phyloP scores from a whole-genome alignment of 139 green algal genomes.

The Penium margaritaceum region DNA sequence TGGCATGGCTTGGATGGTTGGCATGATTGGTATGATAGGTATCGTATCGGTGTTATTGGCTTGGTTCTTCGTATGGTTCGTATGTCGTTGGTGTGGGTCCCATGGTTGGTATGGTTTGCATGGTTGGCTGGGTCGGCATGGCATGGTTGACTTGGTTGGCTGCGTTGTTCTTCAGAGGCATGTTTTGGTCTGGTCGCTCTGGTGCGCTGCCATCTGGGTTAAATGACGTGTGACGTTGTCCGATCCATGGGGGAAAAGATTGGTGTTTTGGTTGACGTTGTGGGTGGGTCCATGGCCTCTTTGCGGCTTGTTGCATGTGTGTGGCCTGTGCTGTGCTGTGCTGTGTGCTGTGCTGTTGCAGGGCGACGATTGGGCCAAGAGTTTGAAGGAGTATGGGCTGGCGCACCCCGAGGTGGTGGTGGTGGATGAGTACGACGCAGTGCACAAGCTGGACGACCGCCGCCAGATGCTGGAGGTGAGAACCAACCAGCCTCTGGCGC shows the following conservation, averaged over 20 bases:
- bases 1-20: not conserved
- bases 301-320: too few relatives aligned
- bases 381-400: slow-evolving; percentile 23
- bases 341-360: not conserved
- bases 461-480: slow-evolving; percentile 27
- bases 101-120: too few relatives aligned
- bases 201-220: not conserved
- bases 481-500: too few relatives aligned
- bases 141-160: too few relatives aligned
- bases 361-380: slow-evolving; percentile 25
- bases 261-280: not conserved
- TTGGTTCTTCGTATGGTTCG: not conserved
- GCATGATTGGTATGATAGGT: too few relatives aligned
- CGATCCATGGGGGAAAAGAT: too few relatives aligned
- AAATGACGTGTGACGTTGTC: too few relatives aligned
- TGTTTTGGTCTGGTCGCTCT: not conserved
- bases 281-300: not conserved
- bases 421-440: slow-evolving; percentile 24
- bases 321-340: too few relatives aligned
- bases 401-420: slow-evolving; percentile 22
- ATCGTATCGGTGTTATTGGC: not conserved
- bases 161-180: too few relatives aligned
- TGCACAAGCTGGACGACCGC: slow-evolving; percentile 28
- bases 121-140: too few relatives aligned
- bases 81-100: not conserved